A percentile compares a stretch with the other conserved stretches of the same genome.
Evolutionary conservation across 345 rosid species (phyloP).

Genomic region (Euphorbia tirucalli): DNA sequence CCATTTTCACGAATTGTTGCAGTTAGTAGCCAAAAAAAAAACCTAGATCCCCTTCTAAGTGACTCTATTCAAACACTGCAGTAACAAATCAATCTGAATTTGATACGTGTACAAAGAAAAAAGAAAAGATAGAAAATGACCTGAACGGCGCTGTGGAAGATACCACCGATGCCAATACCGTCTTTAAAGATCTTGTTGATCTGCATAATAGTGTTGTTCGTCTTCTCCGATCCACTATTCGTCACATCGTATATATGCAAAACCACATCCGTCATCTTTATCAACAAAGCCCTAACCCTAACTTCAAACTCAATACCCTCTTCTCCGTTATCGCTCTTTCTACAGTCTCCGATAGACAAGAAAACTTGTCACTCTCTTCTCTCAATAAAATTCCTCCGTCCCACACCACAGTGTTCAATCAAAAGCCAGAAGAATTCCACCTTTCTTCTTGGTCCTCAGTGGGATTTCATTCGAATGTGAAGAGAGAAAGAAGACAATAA

Average conservation of each 20-base stretch:
- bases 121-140: constrained; percentile 31
- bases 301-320: constrained; percentile 1
- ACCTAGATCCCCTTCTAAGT: constrained; percentile 24
- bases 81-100: background rate
- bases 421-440: background rate
- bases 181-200: constrained; percentile 96
- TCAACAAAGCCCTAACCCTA: constrained; percentile 19
- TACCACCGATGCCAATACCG: constrained; percentile 91
- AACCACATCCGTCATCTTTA: constrained; percentile 66
- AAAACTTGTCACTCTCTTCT: background rate
- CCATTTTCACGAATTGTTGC: background rate
- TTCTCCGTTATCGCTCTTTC: background rate
- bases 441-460: background rate
- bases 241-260: constrained; percentile 93
- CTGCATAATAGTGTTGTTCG: constrained; percentile 82
- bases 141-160: constrained; percentile 98
- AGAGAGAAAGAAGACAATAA: background rate
- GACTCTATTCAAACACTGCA: background rate
- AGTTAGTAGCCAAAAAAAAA: constrained; percentile 3
- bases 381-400: background rate
- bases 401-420: background rate
- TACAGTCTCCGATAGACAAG: constrained; percentile 8
- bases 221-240: constrained; percentile 93
- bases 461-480: background rate
- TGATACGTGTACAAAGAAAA: background rate